phyloP scores from a whole-genome alignment of 1,284 basidiomycete species.

The Agroathelia rolfsii region DNA sequence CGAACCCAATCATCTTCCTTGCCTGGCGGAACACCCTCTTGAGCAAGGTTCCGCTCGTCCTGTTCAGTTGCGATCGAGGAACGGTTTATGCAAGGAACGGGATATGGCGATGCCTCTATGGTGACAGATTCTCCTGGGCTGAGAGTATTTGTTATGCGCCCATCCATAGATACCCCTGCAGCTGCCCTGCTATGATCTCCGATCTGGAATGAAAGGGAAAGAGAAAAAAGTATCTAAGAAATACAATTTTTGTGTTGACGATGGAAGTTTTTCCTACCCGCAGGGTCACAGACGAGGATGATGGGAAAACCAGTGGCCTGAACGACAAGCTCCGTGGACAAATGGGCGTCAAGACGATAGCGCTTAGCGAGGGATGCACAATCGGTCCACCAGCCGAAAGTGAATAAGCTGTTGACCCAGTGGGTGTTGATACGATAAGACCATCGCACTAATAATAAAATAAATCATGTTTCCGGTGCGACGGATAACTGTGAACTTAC shows the following conservation, averaged over 20 bases:
- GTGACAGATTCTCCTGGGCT: slow-evolving; percentile 78
- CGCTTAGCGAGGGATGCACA: slow-evolving; percentile 87
- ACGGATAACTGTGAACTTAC: slow-evolving; percentile 51
- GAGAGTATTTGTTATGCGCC: slow-evolving; percentile 73
- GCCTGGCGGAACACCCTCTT: slow-evolving; percentile 56
- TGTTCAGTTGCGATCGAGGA: slow-evolving; percentile 52
- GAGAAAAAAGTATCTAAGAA: no score
- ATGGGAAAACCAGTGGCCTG: slow-evolving; percentile 84
- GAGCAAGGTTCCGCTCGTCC: slow-evolving; percentile 14
- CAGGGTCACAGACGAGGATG: slow-evolving; percentile 73
- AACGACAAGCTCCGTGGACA: slow-evolving; percentile 91
- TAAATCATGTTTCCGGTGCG: not conserved
- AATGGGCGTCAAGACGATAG: slow-evolving; percentile 88
- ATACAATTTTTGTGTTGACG: not conserved
- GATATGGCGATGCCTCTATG: slow-evolving; percentile 78
- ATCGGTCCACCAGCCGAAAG: slow-evolving; percentile 94
- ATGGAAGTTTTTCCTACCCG: slow-evolving; percentile 43
- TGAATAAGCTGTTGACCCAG: slow-evolving; percentile 95
- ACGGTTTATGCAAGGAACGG: slow-evolving; percentile 88
- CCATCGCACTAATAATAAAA: slow-evolving; percentile 72
- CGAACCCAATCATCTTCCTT: slow-evolving; percentile 92
- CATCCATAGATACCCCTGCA: slow-evolving; percentile 90
- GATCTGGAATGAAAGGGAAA: slow-evolving; percentile 41
- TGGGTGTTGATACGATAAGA: slow-evolving; percentile 90
- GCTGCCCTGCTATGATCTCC: slow-evolving; percentile 77